phyloP scores from a whole-genome alignment of 2,329 filamentous ascomycete species.

The Penicillium psychrosexuale region DNA sequence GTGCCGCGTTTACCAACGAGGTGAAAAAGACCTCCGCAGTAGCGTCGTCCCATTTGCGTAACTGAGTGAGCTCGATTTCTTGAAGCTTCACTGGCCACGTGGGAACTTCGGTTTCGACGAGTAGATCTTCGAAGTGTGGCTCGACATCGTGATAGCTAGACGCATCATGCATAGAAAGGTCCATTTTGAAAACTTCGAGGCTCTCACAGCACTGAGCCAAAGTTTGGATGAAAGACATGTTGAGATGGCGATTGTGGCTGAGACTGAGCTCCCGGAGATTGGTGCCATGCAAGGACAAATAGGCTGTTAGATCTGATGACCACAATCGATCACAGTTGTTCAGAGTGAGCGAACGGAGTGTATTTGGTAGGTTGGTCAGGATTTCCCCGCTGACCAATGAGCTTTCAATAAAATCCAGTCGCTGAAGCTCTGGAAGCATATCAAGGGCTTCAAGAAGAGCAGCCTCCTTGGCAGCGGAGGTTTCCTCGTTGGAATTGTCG shows the following conservation, averaged over 20 bases:
- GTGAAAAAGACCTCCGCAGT: conserved; percentile 74
- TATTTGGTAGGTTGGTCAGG: conserved; percentile 65
- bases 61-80: conserved; percentile 69
- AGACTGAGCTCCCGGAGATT: conserved; percentile 67
- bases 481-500: conserved; percentile 42
- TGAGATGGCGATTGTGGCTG: conserved; percentile 75
- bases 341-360: conserved; percentile 66
- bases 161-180: conserved; percentile 73
- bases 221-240: conserved; percentile 67
- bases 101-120: conserved; percentile 60
- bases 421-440: conserved; percentile 61
- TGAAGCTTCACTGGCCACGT: conserved; percentile 73
- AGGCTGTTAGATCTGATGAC: conserved; percentile 63
- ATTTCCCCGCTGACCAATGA: conserved; percentile 66
- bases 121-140: conserved; percentile 67
- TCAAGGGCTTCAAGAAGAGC: conserved; percentile 49
- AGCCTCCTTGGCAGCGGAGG: conserved; percentile 29
- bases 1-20: conserved; percentile 71
- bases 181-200: conserved; percentile 69
- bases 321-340: conserved; percentile 75
- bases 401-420: conserved; percentile 72
- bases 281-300: conserved; percentile 64
- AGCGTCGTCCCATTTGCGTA: conserved; percentile 69
- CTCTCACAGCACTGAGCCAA: conserved; percentile 67
- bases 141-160: conserved; percentile 67